These are phyloP conservation scores for Metroxylon sagu DNA, from an alignment of 176 grass and related monocot species.

Conservation along the genomic window DNA sequence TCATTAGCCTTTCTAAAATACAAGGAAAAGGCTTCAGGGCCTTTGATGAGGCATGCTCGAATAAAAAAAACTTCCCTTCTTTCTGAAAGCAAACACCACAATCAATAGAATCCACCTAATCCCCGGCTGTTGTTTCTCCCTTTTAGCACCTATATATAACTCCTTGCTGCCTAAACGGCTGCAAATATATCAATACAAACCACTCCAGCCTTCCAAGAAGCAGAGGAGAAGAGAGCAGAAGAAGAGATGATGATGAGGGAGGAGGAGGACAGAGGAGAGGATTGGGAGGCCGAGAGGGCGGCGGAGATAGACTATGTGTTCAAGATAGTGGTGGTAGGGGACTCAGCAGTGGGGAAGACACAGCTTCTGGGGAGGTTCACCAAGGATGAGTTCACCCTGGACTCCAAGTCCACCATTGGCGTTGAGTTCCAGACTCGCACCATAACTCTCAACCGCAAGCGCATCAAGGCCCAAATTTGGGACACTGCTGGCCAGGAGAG, in stretches of 20 bases:
- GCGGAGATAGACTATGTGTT: constrained; percentile 20
- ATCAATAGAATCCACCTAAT: too few relatives aligned
- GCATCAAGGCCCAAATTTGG: constrained; percentile 23
- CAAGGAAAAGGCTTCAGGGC: too few relatives aligned
- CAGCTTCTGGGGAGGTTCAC: constrained; percentile 16
- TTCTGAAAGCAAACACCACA: too few relatives aligned
- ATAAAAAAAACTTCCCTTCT: too few relatives aligned
- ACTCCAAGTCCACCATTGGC: constrained; percentile 24
- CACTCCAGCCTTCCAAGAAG: too few relatives aligned
- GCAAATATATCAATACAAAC: too few relatives aligned
- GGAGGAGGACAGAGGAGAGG: not conserved
- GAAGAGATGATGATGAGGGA: not conserved
- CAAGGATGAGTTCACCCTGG: constrained; percentile 17
- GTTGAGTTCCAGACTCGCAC: constrained; percentile 21
- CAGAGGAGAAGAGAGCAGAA: not conserved
- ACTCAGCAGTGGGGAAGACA: constrained; percentile 19
- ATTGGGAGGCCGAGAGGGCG: not conserved
- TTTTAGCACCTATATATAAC: too few relatives aligned
- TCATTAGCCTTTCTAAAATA: too few relatives aligned
- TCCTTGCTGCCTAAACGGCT: too few relatives aligned
- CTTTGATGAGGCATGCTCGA: too few relatives aligned
- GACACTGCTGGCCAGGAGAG: constrained; percentile 20
- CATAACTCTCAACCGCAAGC: constrained; percentile 8
- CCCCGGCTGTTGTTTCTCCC: too few relatives aligned
- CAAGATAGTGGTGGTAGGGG: constrained; percentile 19